Evolutionary conservation across 179 eudicot genomes (phyloP), one percentile per base, ranked within the genome.

Genomic region (Beta corolliflora): DNA sequence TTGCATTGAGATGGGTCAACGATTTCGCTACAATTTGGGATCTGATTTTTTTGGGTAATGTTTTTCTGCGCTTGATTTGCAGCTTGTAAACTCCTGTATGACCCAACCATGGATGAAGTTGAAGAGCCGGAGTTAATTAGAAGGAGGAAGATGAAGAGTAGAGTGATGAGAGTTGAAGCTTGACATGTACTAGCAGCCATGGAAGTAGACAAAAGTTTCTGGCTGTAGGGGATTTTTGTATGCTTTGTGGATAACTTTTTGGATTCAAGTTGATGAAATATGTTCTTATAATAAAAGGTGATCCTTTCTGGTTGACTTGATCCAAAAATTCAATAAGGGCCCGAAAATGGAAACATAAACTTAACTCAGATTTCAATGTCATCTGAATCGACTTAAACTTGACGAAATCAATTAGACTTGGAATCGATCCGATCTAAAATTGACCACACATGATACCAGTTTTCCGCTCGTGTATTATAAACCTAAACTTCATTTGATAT

Each of bases 1-100:
- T 56, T 74, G 84, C 95, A 92, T 23, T 81, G 82, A 25, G 91
- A 88, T 74, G 84, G 72, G 29, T 61, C 71, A 25, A 79, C 63
- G 7, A 85, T 23, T 29, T 86, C 86, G 36, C 66, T 59, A 78
- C 93, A 91, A 65, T 64, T 88, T 61, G 73, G 87, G 81, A 82
- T 83, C 87, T 76, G 87, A 60, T 68, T 83, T 61, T 13, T 75
- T 53, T 54, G 73, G 66, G 29, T 80, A n/a, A 21, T 80, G 19
- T 77, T 15, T 81, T 77, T 83, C 9, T 73, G 83, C n/a, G 69
- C 41, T 58, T 80, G 78, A 64, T 77, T 71, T 79, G 82, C 16
- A 25, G 83, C 80, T 15, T 81, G 82, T 9, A 81, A 23, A 56
- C 31, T 78, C 71, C 83, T 81, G 7, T n/a, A 69, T 53, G 83